A percentile compares a stretch with the other conserved stretches of the same genome.
phyloP scores from a whole-genome alignment of 148 eudicot genomes.

The Vaccinium darrowii region DNA sequence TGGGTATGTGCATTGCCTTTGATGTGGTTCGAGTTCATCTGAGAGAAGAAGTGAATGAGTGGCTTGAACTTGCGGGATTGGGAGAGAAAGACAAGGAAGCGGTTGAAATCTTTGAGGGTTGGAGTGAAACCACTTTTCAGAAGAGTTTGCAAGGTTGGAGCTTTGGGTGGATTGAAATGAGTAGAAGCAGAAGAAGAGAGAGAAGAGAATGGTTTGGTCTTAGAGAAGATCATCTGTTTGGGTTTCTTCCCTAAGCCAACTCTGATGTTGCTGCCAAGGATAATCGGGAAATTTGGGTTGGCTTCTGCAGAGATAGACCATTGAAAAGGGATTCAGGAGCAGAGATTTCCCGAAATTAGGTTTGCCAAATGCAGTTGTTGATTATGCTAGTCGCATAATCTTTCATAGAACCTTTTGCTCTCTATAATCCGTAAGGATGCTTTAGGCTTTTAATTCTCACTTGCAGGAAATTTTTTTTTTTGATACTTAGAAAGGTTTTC shows the following conservation, averaged over 20 bases:
- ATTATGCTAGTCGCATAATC: too few species aligned
- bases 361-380: too few species aligned
- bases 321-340: not conserved
- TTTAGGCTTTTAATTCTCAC: too few species aligned
- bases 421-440: too few species aligned
- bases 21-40: constrained; percentile 36
- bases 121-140: constrained; percentile 39
- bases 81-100: constrained; percentile 30
- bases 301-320: not conserved
- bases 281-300: not conserved
- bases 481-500: too few species aligned
- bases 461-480: too few species aligned
- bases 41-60: constrained; percentile 33
- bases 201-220: not conserved
- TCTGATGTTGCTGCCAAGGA: not conserved
- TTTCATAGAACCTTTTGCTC: too few species aligned
- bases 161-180: not conserved
- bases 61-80: constrained; percentile 21
- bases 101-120: constrained; percentile 30
- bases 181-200: constrained; percentile 3
- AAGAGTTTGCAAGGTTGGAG: constrained; percentile 19
- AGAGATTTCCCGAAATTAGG: too few species aligned
- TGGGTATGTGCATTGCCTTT: constrained; percentile 22
- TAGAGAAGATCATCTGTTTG: not conserved
- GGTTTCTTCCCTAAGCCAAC: not conserved